Conservation (phyloP, 2,329 filamentous ascomycete species). For the Epichloe aotearoae region DNA sequence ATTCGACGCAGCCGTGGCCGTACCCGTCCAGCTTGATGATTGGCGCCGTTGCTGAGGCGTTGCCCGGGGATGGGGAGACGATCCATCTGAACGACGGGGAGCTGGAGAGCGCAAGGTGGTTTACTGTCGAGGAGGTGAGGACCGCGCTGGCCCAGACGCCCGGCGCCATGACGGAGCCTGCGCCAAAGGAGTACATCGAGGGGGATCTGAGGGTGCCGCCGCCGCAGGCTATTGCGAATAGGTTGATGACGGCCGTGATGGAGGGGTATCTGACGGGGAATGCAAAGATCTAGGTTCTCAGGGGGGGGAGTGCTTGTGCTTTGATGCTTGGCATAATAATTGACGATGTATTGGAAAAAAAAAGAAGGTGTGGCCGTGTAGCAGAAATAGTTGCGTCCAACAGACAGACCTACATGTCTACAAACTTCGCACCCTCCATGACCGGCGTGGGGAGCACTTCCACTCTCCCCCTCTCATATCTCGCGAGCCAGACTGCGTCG, state of each 20-base stretch:
- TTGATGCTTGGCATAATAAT: too few relatives aligned
- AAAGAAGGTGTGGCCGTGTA: too few relatives aligned
- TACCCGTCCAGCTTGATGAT: slow-evolving; percentile 81
- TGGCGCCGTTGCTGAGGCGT: slow-evolving; percentile 73
- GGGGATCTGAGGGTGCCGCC: slow-evolving; percentile 67
- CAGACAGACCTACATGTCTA: slow-evolving; percentile 11
- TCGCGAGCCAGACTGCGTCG: slow-evolving; percentile 64
- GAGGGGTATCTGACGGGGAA: slow-evolving; percentile 52
- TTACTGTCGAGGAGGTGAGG: slow-evolving; percentile 64
- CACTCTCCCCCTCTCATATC: slow-evolving; percentile 33
- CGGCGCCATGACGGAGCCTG: slow-evolving; percentile 50
- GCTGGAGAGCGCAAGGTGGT: slow-evolving; percentile 83
- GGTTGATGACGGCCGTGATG: slow-evolving; percentile 67
- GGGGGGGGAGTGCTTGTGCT: too few relatives aligned
- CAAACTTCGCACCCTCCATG: slow-evolving; percentile 30
- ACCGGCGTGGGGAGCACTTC: slow-evolving; percentile 24
- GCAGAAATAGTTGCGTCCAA: too few relatives aligned
- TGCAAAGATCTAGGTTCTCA: slow-evolving; percentile 33
- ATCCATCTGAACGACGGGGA: slow-evolving; percentile 86
- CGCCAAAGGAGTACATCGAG: slow-evolving; percentile 57
- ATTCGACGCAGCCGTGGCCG: slow-evolving; percentile 79
- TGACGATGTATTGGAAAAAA: too few relatives aligned
- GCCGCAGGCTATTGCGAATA: slow-evolving; percentile 81
- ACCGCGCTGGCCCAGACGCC: slow-evolving; percentile 56
- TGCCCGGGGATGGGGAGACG: slow-evolving; percentile 56